Conservation (phyloP, 768 basidiomycete species). For the Hebeloma cylindrosporum region DNA sequence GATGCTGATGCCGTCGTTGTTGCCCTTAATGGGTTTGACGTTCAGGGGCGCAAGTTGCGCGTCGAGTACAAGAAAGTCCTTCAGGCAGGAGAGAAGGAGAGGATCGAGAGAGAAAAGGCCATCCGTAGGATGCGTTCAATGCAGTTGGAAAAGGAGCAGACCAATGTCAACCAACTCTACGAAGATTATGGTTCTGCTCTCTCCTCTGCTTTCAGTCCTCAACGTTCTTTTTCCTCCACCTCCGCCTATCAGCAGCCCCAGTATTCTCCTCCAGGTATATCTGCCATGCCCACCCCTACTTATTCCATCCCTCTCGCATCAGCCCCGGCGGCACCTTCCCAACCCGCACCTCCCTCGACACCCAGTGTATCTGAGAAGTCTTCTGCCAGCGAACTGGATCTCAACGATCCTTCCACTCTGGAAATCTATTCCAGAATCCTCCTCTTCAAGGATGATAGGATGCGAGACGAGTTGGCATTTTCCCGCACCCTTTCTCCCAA, state of each 20-base stretch:
- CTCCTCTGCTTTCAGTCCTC: slow-evolving; percentile 61
- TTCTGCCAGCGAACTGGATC: slow-evolving; percentile 75
- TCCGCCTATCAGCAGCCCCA: slow-evolving; percentile 59
- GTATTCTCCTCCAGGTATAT: slow-evolving; percentile 66
- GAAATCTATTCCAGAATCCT: slow-evolving; percentile 97
- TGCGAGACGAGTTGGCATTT: slow-evolving; percentile 97
- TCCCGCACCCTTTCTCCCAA: slow-evolving; percentile 82
- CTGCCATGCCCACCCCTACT: slow-evolving; percentile 44
- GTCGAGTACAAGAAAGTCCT: slow-evolving; percentile 99
- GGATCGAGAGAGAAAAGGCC: slow-evolving; percentile 98
- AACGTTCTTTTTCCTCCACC: slow-evolving; percentile 69
- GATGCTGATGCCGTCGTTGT: slow-evolving; percentile 96
- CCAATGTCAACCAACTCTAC: slow-evolving; percentile 49
- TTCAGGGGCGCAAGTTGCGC: slow-evolving; percentile 94
- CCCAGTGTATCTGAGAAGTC: slow-evolving; percentile 67
- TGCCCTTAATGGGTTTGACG: slow-evolving; percentile 94
- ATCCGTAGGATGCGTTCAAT: slow-evolving; percentile 97
- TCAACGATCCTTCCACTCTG: slow-evolving; percentile 93
- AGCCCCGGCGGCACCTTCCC: slow-evolving; percentile 52
- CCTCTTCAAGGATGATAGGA: slow-evolving; percentile 95
- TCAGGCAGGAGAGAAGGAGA: slow-evolving; percentile 98
- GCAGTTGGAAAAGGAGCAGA: slow-evolving; percentile 87
- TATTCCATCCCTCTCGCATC: slow-evolving; percentile 46
- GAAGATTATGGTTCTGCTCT: slow-evolving; percentile 75
- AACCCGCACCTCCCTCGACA: slow-evolving; percentile 56